Conservation (phyloP, 1,139 yeast species). For the Hanseniaspora uvarum region DNA sequence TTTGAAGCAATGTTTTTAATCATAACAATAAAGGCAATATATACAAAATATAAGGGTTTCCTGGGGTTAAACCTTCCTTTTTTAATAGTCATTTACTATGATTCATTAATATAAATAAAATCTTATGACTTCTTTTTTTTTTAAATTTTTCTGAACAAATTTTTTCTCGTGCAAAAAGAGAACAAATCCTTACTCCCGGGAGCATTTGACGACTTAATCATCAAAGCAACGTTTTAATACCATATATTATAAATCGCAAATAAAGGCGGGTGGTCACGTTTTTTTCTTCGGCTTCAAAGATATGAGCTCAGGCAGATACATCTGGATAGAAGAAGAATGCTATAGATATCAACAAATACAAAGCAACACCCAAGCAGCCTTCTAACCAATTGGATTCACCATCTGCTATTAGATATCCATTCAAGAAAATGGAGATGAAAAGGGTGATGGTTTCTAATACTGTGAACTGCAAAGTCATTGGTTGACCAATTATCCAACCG, state of each 20-base stretch:
- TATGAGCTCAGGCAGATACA: constrained; percentile 12
- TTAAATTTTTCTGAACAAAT: too few species aligned
- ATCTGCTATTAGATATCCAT: constrained; percentile 77
- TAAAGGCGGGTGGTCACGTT: too few species aligned
- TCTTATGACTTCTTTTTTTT: too few species aligned
- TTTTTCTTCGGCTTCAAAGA: not conserved
- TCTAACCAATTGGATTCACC: constrained; percentile 97
- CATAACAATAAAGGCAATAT: not conserved
- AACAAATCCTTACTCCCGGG: too few species aligned
- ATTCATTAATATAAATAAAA: too few species aligned
- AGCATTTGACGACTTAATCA: too few species aligned
- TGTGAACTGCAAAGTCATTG: constrained; percentile 85
- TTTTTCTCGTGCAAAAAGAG: too few species aligned
- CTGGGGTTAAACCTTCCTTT: not conserved
- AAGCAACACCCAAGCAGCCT: constrained; percentile 82
- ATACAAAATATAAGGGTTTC: not conserved
- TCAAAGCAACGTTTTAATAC: too few species aligned
- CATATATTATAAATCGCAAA: too few species aligned
- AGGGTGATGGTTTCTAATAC: constrained; percentile 88
- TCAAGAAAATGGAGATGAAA: constrained; percentile 77
- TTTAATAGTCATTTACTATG: too few species aligned
- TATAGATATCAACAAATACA: constrained; percentile 75
- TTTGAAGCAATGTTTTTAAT: not conserved
- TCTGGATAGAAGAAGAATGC: constrained; percentile 63
- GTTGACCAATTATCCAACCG: constrained; percentile 84